Conservation (phyloP, 495 filamentous ascomycete genomes). For the Jackrogersella minutella region DNA sequence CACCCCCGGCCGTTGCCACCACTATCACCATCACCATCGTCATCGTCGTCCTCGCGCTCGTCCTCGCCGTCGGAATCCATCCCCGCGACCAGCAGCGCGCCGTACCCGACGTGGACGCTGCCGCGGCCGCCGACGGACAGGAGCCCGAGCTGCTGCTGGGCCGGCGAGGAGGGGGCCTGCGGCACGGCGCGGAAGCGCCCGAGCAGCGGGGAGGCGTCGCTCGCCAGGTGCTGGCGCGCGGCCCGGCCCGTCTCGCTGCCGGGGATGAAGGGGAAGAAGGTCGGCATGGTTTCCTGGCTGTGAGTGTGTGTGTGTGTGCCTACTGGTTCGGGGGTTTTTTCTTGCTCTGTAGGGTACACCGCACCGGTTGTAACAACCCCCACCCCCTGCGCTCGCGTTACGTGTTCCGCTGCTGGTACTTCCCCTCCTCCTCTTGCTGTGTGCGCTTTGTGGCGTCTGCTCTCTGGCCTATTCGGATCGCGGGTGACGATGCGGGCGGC, state of each 20-base stretch:
- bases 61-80: constrained; percentile 35
- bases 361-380: no score
- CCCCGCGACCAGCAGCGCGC: constrained; percentile 50
- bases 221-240: constrained; percentile 48
- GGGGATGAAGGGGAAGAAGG: constrained; percentile 70
- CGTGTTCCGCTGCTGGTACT: neutral
- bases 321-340: no score
- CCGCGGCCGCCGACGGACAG: constrained; percentile 50
- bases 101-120: constrained; percentile 60
- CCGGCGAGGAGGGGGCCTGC: constrained; percentile 6
- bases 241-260: constrained; percentile 59
- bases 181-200: constrained; percentile 68
- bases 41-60: constrained; percentile 36
- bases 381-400: no score
- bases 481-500: neutral
- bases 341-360: no score
- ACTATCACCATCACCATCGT: constrained; percentile 24
- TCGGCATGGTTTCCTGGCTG: constrained; percentile 52
- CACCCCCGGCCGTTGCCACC: neutral
- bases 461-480: neutral
- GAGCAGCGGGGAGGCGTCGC: constrained; percentile 59
- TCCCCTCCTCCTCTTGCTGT: neutral
- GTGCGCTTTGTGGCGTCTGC: neutral
- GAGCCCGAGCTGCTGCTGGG: constrained; percentile 38
- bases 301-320: neutral